Base-by-base conservation (phyloP, 2,329 filamentous ascomycete species). In the Aspergillus ochraceoroseus region DNA sequence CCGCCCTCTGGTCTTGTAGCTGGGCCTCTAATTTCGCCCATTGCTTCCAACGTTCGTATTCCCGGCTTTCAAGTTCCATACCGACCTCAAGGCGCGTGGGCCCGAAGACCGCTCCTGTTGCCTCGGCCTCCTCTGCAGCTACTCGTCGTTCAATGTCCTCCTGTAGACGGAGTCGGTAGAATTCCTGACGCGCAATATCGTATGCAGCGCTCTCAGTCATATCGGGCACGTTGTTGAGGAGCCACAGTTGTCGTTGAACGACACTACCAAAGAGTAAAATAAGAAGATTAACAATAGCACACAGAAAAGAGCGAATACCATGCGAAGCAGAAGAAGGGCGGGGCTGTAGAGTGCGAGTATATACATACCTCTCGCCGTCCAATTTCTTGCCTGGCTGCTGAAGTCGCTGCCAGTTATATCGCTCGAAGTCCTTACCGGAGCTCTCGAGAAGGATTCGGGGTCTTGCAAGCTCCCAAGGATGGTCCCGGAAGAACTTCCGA, bases 401-500 rank as follows among this genome's bases (percentile, higher is more conserved):
- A 53, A 94, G 65, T 55, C 66, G 80, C 53, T 82, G 85, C 90
- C 90, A 96, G 64, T 95, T 80, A 56, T 80, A 81, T 39, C 69
- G 72, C 62, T 83, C 78, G 36, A 79, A 73, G 59, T 98, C 90
- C 60, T 83, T 85, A 38, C 92, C 92, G 57, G 90, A 84, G 53
- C 81, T 73, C 68, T 98, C 92, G 7, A 96, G 70, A 32, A 98
- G 72, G 43, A 95, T 74, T 53, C 87, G 77, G 39, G 92, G 92
- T 48, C 90, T 77, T 12, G 92, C 92, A 59, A 98, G 71, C 68
- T 98, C 92, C 92, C 92, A 98, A 4, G 92, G 92, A 63, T 98
- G 92, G 64, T 98, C 90, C 58, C 76, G 80, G 71, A 86, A 98
- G 70, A 96, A 98, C 18, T 82, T 79, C 52, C 69, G 73, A 49